Conservation (phyloP, 2,329 filamentous ascomycete genomes). For the Boeremia exigua region DNA sequence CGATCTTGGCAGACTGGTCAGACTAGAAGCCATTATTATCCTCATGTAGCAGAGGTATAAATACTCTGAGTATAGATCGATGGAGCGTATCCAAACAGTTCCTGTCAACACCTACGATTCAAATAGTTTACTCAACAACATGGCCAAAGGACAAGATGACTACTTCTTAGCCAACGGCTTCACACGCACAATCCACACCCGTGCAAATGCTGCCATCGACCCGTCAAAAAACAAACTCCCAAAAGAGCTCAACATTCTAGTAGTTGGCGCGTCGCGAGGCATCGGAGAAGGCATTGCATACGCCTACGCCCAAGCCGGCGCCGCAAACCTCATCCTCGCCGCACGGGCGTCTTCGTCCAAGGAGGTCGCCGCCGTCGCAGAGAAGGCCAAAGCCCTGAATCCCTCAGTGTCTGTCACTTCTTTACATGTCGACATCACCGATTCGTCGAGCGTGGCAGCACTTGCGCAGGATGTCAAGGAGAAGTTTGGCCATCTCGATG, state of each 20-base stretch:
- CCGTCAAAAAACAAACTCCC: conserved; percentile 30
- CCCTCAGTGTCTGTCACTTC: conserved; percentile 6
- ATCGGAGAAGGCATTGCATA: conserved; percentile 40
- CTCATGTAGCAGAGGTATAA: neutral
- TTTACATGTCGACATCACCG: too few relatives aligned
- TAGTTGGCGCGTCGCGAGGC: conserved; percentile 43
- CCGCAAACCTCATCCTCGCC: conserved; percentile 30
- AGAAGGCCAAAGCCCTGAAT: conserved; percentile 15
- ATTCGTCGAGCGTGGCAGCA: conserved; percentile 31
- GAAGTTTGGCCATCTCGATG: conserved; percentile 39
- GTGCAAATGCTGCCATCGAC: conserved; percentile 18
- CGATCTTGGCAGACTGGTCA: too few relatives aligned
- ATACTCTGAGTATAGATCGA: too few relatives aligned
- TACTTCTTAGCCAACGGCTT: neutral
- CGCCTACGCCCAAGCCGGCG: conserved; percentile 40
- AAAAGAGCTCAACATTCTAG: conserved; percentile 31
- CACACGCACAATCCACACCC: conserved; percentile 13
- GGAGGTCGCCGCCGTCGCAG: conserved; percentile 21
- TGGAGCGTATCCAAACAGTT: neutral
- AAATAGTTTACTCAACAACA: too few relatives aligned
- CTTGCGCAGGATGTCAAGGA: conserved; percentile 29
- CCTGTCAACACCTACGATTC: too few relatives aligned
- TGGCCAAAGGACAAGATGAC: neutral
- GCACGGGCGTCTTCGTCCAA: conserved; percentile 29
- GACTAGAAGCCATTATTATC: too few relatives aligned